Evolutionary conservation across 2,329 filamentous ascomycete genomes (phyloP).

Genomic region (Talaromyces atroroseus): DNA sequence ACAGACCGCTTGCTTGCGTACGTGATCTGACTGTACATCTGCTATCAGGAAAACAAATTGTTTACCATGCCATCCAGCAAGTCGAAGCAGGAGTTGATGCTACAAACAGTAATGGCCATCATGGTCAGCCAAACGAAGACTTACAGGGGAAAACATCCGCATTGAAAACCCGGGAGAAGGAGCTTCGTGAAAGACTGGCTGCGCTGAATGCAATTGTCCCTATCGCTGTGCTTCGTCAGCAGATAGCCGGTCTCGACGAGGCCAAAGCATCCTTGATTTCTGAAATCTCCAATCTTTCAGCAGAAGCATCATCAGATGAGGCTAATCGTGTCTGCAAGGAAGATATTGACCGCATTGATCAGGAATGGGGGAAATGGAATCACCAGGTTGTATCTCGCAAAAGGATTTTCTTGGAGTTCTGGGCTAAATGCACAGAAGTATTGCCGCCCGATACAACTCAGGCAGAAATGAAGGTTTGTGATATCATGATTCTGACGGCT

Average conservation of each 20-base stretch:
- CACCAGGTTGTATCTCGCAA: conserved; percentile 36
- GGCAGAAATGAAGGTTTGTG: conserved; percentile 46
- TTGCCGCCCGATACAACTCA: conserved; percentile 44
- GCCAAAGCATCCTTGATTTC: conserved; percentile 41
- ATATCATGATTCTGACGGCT: neutral
- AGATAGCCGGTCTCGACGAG: conserved; percentile 39
- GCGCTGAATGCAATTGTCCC: conserved; percentile 46
- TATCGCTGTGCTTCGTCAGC: conserved; percentile 44
- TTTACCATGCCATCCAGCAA: conserved; percentile 55
- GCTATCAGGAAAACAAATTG: conserved; percentile 53
- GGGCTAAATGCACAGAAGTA: conserved; percentile 44
- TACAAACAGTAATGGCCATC: conserved; percentile 43
- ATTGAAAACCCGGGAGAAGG: conserved; percentile 45
- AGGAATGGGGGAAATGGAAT: conserved; percentile 44
- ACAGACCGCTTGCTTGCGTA: neutral
- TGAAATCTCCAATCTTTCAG: conserved; percentile 23
- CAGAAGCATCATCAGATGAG: neutral
- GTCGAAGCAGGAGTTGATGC: conserved; percentile 43
- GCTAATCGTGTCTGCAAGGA: conserved; percentile 40
- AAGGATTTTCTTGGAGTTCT: conserved; percentile 48
- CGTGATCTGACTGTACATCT: neutral
- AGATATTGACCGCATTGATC: conserved; percentile 44
- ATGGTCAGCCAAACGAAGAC: conserved; percentile 40
- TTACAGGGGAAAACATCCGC: conserved; percentile 42
- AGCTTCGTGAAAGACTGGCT: conserved; percentile 43